Base-by-base conservation (phyloP, 495 filamentous ascomycete species). In the Lophiotrema nucula region DNA sequence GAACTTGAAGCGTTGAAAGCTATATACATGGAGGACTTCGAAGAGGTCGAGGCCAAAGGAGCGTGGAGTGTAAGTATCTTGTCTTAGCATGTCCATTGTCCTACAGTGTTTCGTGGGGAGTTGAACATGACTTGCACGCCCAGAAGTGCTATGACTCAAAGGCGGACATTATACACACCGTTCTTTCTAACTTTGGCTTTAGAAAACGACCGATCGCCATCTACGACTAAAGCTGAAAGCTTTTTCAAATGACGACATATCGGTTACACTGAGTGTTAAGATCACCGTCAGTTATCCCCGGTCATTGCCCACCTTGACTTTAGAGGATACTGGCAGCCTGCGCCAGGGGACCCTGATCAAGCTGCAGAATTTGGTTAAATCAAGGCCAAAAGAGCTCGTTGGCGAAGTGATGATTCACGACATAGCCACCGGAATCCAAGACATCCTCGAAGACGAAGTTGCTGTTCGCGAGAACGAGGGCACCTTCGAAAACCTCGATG, bases 231-330 rank as follows among this genome's bases (percentile, higher is more conserved):
- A 78, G 47, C 74, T 97, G 26, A 88, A 83, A 64, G 80, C 90
- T 10, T 79, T 80, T 21, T 83, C 84, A 1, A 86, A 92, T 51
- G 78, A 83, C 26, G 83, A 88, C 10, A 76, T 85, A 25, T 72
- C 73, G 15, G 73, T 90, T 10, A 81, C 80, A 1, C 71, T 96
- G 18, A 71, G 74, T 23, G 88, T 93, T 31, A 84, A 87, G 27
- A 69, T 98, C 23, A 91, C 89, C 11, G 86, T 92, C 12, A 97
- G 93, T 0, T 98, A 98, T 71, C 95, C 95, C 6, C 96, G 92
- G 70, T 88, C 90, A 15, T 70, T 81, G 2, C 93, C 93, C 2
- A 77, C 88, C 26, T 69, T 98, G 3, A 83, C 77, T 8, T 66
- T 95, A n/a, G 84, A 85, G 45, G 77, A 85, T 52, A 78, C 82